phyloP scores from a whole-genome alignment of 1,284 basidiomycete species.

The Waitea zeae region DNA sequence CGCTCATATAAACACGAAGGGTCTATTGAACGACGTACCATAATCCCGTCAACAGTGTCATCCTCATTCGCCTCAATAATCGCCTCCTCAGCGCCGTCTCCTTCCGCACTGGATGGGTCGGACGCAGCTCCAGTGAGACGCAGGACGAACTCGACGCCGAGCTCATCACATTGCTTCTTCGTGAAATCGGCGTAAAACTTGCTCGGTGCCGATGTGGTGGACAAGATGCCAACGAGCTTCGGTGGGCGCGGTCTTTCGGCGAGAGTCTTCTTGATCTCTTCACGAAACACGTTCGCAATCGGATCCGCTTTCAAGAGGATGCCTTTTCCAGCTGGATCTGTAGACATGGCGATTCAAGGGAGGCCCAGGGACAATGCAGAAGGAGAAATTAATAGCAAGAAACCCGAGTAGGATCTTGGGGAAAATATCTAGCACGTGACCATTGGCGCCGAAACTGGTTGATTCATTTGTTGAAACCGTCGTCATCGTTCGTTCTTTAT shows the following conservation, averaged over 20 bases:
- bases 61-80: slow-evolving; percentile 93
- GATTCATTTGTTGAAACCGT: too few relatives aligned
- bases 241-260: slow-evolving; percentile 27
- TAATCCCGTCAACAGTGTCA: slow-evolving; percentile 77
- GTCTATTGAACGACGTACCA: slow-evolving; percentile 45
- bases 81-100: slow-evolving; percentile 79
- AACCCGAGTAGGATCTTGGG: too few relatives aligned
- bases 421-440: too few relatives aligned
- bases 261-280: slow-evolving; percentile 42
- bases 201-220: slow-evolving; percentile 77
- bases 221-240: slow-evolving; percentile 84
- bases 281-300: slow-evolving; percentile 49
- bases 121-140: slow-evolving; percentile 54
- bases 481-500: too few relatives aligned
- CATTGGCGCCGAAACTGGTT: too few relatives aligned
- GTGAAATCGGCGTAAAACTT: slow-evolving; percentile 91
- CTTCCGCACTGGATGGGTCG: slow-evolving; percentile 26
- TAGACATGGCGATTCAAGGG: too few relatives aligned
- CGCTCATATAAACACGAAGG: slow-evolving; percentile 4
- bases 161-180: slow-evolving; percentile 73
- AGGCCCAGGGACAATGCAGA: too few relatives aligned
- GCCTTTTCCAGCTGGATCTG: slow-evolving; percentile 32
- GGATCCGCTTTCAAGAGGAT: slow-evolving; percentile 59
- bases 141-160: slow-evolving; percentile 80
- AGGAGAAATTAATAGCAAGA: too few relatives aligned